Evolutionary conservation across 1,284 basidiomycete genomes (phyloP), one percentile per base, ranked within the genome.

Genomic region (Caloboletus firmus): DNA sequence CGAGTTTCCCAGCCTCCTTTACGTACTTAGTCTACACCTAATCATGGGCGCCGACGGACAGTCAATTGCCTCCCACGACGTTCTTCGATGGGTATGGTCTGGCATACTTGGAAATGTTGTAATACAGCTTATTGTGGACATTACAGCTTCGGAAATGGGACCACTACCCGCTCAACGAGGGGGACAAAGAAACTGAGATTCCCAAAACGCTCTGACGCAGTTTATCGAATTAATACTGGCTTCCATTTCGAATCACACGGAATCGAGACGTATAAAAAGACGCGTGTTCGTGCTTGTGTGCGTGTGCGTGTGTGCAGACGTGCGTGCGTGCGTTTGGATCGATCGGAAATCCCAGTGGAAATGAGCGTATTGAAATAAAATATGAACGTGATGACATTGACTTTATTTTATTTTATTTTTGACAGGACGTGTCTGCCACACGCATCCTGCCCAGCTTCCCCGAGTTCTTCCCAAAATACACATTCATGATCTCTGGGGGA

Each of bases 21-120:
- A 47, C 55, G 40, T 71, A 71, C 56, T 57, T 69, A 68, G 36
- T 49, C 18, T 55, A 52, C 58, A 45, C 36, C 50, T 71, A 68
- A 68, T 68, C 53, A 40, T 45, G 48, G 55, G 45, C 51, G 51
- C 43, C 51, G 54, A 56, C 56, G 45, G 51, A 37, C 49, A 45
- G 66, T 59, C 53, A 52, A 56, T 46, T 47, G 47, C 43, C 47
- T 37, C 44, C 43, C 41, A 32, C 49, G 41, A 49, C 44, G 51
- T 65, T 56, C 64, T 67, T 66, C 20, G 57, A 71, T 58, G 62
- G 57, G 69, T 66, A 58, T 53, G 55, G 65, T 56, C 64, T 68
- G 69, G 68, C 58, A 68, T 68, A 71, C 66, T 69, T 68, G 69
- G 62, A 55, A 55, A 67, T 70, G 68, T 70, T 68, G 69, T 68